A percentile compares a stretch with the other conserved stretches of the same genome.
Evolutionary conservation across 208 protist species (phyloP).

Genomic region (Trypanosoma cruzi): DNA sequence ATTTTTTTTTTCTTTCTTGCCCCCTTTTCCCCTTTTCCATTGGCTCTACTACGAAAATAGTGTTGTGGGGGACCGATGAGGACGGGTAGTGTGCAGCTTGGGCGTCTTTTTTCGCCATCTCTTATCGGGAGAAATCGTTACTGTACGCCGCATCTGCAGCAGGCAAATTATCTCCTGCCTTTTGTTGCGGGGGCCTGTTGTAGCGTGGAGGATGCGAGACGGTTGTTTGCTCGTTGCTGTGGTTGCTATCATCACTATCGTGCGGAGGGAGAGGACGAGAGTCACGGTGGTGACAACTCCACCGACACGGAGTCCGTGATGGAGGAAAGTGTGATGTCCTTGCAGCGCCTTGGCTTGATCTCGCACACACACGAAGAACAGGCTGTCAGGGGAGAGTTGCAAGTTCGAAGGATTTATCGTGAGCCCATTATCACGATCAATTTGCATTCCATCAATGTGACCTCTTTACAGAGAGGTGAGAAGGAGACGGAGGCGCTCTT

Average conservation of each 20-base stretch:
- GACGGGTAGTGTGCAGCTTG: background rate
- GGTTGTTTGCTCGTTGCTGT: constrained; percentile 14
- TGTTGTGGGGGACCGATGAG: background rate
- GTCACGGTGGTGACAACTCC: background rate
- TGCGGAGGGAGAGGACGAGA: background rate
- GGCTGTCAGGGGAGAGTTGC: background rate
- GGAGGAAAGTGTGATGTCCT: constrained; percentile 13
- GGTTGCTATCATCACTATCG: background rate
- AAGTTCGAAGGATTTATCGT: constrained; percentile 9
- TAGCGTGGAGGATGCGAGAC: constrained; percentile 11
- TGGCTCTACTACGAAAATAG: background rate
- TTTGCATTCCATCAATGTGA: constrained; percentile 17
- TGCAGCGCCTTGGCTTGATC: constrained; percentile 18
- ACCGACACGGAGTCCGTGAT: background rate
- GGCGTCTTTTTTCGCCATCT: constrained; percentile 2
- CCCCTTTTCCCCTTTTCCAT: background rate
- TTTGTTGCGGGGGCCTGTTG: constrained; percentile 5
- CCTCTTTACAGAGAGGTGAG: background rate
- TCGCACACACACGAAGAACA: background rate
- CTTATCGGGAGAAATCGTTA: background rate
- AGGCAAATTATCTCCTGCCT: constrained; percentile 18
- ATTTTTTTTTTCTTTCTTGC: background rate
- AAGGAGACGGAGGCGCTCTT: background rate
- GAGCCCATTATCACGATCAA: constrained; percentile 15
- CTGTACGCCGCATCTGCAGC: background rate